Evolutionary conservation across 2,329 filamentous ascomycete genomes (phyloP).

Genomic region (Xylaria sp.): DNA sequence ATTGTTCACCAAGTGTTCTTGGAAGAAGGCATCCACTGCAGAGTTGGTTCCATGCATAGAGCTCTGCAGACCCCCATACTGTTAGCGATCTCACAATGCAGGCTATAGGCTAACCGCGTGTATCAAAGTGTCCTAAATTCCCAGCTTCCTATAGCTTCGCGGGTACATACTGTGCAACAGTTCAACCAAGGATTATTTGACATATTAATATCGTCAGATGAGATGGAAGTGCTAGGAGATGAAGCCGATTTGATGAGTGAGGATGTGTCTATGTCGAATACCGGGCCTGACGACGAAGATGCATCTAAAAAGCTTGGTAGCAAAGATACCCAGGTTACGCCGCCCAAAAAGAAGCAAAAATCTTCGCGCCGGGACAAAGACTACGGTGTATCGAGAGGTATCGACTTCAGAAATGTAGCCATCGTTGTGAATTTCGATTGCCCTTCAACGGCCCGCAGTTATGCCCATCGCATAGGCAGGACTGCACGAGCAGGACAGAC

Average conservation of each 20-base stretch:
- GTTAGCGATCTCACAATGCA: background rate
- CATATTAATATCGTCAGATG: conserved; percentile 96
- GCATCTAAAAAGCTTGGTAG: conserved; percentile 46
- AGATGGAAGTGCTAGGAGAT: conserved; percentile 82
- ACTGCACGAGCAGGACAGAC: conserved; percentile 91
- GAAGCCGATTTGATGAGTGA: conserved; percentile 57
- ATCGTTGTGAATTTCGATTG: conserved; percentile 98
- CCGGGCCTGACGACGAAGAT: conserved; percentile 59
- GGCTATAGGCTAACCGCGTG: conserved; percentile 15
- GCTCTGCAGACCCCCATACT: background rate
- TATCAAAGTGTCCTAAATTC: conserved; percentile 72
- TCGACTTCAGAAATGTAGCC: conserved; percentile 95
- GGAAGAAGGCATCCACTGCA: background rate
- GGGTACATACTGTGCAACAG: conserved; percentile 94
- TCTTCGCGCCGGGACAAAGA: conserved; percentile 78
- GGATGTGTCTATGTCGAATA: conserved; percentile 47
- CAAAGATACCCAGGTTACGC: conserved; percentile 44
- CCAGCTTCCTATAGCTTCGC: conserved; percentile 90
- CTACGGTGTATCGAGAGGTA: conserved; percentile 93
- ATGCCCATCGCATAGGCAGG: conserved; percentile 95
- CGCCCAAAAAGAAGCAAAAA: conserved; percentile 71
- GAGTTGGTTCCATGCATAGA: background rate
- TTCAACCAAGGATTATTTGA: conserved; percentile 98
- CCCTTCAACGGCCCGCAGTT: conserved; percentile 86
- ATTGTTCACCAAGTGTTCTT: background rate